Percentiles rank a stretch among this genome's conserved stretches.
Conservation (phyloP, 169 alveolate species). For the Cryptosporidium parvum region DNA sequence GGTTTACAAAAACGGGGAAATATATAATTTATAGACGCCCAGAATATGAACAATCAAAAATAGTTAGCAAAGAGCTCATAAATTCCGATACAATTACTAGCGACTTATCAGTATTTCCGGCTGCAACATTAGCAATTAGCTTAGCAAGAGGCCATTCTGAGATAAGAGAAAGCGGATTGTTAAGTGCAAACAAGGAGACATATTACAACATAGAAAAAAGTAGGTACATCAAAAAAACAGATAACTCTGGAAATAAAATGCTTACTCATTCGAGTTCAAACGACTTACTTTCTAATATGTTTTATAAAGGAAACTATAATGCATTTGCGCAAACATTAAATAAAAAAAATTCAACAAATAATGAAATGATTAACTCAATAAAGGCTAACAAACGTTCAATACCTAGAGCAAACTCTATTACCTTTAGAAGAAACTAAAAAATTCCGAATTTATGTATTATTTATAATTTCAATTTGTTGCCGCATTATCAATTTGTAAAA, state of each 20-base stretch:
- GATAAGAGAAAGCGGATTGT: slow-evolving; percentile 23
- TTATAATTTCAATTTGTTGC: background rate
- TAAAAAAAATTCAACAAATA: background rate
- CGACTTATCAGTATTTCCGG: slow-evolving; percentile 35
- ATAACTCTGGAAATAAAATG: background rate
- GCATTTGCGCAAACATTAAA: background rate
- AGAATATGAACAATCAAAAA: slow-evolving; percentile 45
- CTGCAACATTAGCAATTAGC: slow-evolving; percentile 65
- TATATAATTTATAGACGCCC: slow-evolving; percentile 59
- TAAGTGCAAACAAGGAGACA: background rate
- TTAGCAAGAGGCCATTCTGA: slow-evolving; percentile 73
- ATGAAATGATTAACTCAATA: background rate
- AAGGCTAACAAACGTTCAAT: background rate
- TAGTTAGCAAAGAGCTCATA: background rate
- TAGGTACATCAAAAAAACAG: background rate
- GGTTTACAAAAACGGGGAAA: slow-evolving; percentile 67
- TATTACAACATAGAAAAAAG: background rate
- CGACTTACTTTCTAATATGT: slow-evolving; percentile 54
- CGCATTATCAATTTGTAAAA: slow-evolving; percentile 2
- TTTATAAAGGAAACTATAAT: background rate
- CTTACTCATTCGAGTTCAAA: slow-evolving; percentile 21
- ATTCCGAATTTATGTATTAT: background rate
- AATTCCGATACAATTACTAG: background rate
- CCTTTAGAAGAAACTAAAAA: slow-evolving; percentile 5
- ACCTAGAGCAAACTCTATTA: background rate